phyloP scores from a whole-genome alignment of 2,329 filamentous ascomycete species.

The Scolecobasidium constrictum region DNA sequence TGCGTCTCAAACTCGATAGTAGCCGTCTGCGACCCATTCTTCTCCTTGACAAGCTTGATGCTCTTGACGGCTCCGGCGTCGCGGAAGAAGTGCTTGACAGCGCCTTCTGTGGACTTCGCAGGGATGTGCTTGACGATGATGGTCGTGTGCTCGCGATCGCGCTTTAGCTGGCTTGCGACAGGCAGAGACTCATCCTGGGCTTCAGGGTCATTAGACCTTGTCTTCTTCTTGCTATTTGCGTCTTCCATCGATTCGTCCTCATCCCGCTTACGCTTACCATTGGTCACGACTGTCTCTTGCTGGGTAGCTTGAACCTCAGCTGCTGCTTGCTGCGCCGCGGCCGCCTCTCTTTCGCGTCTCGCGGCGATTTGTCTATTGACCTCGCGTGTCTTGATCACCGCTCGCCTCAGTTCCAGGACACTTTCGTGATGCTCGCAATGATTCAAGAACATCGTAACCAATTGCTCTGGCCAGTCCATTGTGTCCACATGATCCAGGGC shows the following conservation, averaged over 20 bases:
- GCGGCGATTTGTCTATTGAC: conserved; percentile 51
- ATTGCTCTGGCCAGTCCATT: conserved; percentile 66
- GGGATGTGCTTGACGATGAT: conserved; percentile 75
- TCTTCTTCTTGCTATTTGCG: conserved; percentile 55
- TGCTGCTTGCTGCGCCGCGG: conserved; percentile 51
- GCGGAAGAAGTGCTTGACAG: conserved; percentile 80
- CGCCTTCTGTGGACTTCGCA: conserved; percentile 53
- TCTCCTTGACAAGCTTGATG: conserved; percentile 55
- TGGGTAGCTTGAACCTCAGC: conserved; percentile 21
- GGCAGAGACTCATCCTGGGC: conserved; percentile 25
- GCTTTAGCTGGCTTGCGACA: conserved; percentile 41
- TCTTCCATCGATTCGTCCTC: conserved; percentile 38
- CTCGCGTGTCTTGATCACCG: conserved; percentile 63
- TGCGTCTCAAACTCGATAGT: conserved; percentile 74
- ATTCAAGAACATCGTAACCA: conserved; percentile 62
- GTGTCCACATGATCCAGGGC: conserved; percentile 50
- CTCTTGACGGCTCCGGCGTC: conserved; percentile 79
- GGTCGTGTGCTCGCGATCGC: conserved; percentile 84
- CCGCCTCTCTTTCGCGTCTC: conserved; percentile 55
- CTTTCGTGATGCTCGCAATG: conserved; percentile 89
- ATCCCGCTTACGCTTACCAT: conserved; percentile 66
- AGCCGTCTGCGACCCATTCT: conserved; percentile 54
- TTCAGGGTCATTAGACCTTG: conserved; percentile 30
- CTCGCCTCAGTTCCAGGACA: conserved; percentile 61
- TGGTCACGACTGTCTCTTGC: conserved; percentile 17